Percentiles rank a stretch among this genome's conserved stretches.
Evolutionary conservation across 2,329 filamentous ascomycete genomes (phyloP).

Genomic region (Diaporthe sp.): DNA sequence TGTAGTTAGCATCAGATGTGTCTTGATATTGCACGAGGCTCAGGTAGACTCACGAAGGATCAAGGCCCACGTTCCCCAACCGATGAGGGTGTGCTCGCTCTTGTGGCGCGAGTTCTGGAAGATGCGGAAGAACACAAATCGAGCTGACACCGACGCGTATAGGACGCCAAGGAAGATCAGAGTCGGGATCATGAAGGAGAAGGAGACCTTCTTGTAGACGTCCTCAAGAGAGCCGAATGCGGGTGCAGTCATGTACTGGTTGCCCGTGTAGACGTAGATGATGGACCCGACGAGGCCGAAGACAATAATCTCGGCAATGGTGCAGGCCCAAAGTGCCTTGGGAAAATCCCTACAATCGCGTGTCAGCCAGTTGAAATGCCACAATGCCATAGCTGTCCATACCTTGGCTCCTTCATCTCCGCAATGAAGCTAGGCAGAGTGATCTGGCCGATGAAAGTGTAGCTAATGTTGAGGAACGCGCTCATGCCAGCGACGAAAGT

Average conservation of each 20-base stretch:
- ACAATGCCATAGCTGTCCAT: constrained; percentile 39
- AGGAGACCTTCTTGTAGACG: constrained; percentile 88
- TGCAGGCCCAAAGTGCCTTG: constrained; percentile 92
- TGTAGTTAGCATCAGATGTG: constrained; percentile 30
- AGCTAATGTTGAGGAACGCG: constrained; percentile 95
- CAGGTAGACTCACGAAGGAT: constrained; percentile 71
- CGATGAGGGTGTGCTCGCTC: constrained; percentile 82
- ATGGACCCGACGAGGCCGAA: constrained; percentile 87
- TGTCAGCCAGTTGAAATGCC: background rate
- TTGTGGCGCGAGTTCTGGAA: constrained; percentile 87
- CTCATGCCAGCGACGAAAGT: constrained; percentile 87
- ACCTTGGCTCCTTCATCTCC: constrained; percentile 82
- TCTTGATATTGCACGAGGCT: background rate
- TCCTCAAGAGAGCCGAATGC: constrained; percentile 88
- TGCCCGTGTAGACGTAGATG: constrained; percentile 89
- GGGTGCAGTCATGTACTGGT: constrained; percentile 88
- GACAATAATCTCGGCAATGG: constrained; percentile 87
- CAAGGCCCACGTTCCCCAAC: constrained; percentile 83
- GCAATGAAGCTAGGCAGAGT: constrained; percentile 95
- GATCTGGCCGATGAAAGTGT: constrained; percentile 96
- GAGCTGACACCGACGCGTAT: constrained; percentile 90
- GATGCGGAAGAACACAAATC: constrained; percentile 92
- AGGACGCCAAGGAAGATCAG: constrained; percentile 92
- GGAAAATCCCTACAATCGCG: constrained; percentile 78
- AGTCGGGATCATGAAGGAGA: constrained; percentile 96